phyloP scores from a whole-genome alignment of 2,329 filamentous ascomycete genomes.

The Fonsecaea monophora region DNA sequence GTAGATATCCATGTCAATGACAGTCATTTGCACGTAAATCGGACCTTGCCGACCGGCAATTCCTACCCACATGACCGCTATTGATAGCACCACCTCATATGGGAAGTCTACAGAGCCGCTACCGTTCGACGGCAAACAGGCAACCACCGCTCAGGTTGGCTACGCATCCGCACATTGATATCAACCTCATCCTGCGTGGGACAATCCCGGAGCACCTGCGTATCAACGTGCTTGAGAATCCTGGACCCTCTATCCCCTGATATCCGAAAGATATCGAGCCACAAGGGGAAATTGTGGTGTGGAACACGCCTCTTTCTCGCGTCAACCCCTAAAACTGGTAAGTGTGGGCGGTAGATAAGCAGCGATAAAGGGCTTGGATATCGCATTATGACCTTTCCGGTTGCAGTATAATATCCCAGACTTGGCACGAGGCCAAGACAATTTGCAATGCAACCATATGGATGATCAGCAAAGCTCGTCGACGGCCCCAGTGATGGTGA shows the following conservation, averaged over 20 bases:
- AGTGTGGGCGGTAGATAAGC: constrained; percentile 18
- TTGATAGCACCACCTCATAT: background rate
- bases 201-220: background rate
- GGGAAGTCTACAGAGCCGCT: background rate
- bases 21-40: too few species aligned
- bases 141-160: background rate
- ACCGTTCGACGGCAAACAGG: background rate
- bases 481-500: background rate
- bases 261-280: background rate
- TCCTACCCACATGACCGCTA: too few species aligned
- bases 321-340: constrained; percentile 1
- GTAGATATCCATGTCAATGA: too few species aligned
- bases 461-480: constrained; percentile 3
- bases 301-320: constrained; percentile 7
- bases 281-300: background rate
- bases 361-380: constrained; percentile 1
- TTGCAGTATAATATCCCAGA: constrained; percentile 16
- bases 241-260: background rate
- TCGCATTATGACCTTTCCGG: constrained; percentile 5
- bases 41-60: too few species aligned
- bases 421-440: constrained; percentile 11
- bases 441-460: constrained; percentile 9
- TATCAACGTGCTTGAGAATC: background rate
- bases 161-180: background rate
- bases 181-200: background rate